Percentiles rank a stretch among this genome's conserved stretches.
Evolutionary conservation across 169 alveolate species (phyloP).

Genomic region (Eimeria maxima): DNA sequence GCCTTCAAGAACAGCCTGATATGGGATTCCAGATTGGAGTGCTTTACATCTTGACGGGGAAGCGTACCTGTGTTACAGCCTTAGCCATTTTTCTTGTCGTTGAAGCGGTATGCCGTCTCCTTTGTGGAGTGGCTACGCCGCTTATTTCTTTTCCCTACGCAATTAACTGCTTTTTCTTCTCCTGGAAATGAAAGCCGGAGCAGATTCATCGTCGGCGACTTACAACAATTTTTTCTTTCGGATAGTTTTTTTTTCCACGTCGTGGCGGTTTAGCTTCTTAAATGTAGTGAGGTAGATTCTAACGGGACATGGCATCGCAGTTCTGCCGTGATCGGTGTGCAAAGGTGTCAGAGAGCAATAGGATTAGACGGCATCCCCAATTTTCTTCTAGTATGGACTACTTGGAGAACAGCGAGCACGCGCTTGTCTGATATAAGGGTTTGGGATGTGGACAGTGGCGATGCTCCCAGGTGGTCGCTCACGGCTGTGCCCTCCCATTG

Average conservation of each 20-base stretch:
- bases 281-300: neutral
- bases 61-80: neutral
- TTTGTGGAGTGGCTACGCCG: neutral
- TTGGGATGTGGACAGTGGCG: neutral
- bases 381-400: neutral
- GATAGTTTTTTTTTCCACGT: neutral
- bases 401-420: neutral
- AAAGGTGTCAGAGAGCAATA: neutral
- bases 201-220: neutral
- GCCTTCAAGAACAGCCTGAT: slow-evolving; percentile 50
- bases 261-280: neutral
- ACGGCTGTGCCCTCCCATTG: neutral
- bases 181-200: neutral
- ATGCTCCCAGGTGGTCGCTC: neutral
- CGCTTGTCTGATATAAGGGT: no score
- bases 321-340: neutral
- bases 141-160: neutral
- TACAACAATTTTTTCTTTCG: neutral
- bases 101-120: neutral
- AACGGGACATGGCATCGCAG: neutral
- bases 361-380: neutral
- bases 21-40: neutral
- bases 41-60: neutral
- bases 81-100: neutral
- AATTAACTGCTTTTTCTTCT: neutral